Base-by-base conservation (phyloP, 2,329 filamentous ascomycete species). In the Magnaporthiopsis incrustans region DNA sequence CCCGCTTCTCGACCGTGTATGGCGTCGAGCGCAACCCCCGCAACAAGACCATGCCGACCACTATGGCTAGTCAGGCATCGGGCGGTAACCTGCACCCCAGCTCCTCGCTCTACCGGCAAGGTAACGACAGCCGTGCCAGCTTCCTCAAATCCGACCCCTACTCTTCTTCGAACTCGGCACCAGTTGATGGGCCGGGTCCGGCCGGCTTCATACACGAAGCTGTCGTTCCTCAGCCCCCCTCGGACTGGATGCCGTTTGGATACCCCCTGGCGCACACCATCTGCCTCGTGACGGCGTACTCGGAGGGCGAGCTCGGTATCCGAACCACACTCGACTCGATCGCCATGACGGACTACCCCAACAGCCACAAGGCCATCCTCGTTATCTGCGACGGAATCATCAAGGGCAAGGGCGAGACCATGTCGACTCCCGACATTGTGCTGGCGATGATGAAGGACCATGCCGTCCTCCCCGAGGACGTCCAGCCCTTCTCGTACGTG, bases 361-460 rank as follows among this genome's bases (percentile, higher is more conserved):
- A 99, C 82, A 98, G 94, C 75, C 96, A 99, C 83, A 99, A 99
- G 78, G 86, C 93, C 33, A 95, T 99, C 70, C 83, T 99, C 66
- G 91, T 97, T 71, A 91, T 99, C 70, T 99, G 95, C 77, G 95
- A 99, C 75, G 95, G 95, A 77, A 85, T 98, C 73, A 97, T 99
- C 81, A 97, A 97, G 79, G 96, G 96, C 69, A 86, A 96, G 72
- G 95, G 96, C 18, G 95, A 99, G 77, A 79, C 82, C 11, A 79
- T 90, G 71, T 90, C 92, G 4, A 99, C 95, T 0, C 95, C 95
- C 0, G 95, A 99, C 15, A 91, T 96, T 69, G 89, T 90, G 68
- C 79, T 99, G 64, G 82, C 86, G 71, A 99, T 99, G 95, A 91
- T 99, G 88, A 95, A 90, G 73, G 95, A 99, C 70, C 89, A 92